A percentile compares a stretch with the other conserved stretches of the same genome.
Evolutionary conservation across 2,329 filamentous ascomycete species (phyloP).

Genomic region (Nemania bipapillata): DNA sequence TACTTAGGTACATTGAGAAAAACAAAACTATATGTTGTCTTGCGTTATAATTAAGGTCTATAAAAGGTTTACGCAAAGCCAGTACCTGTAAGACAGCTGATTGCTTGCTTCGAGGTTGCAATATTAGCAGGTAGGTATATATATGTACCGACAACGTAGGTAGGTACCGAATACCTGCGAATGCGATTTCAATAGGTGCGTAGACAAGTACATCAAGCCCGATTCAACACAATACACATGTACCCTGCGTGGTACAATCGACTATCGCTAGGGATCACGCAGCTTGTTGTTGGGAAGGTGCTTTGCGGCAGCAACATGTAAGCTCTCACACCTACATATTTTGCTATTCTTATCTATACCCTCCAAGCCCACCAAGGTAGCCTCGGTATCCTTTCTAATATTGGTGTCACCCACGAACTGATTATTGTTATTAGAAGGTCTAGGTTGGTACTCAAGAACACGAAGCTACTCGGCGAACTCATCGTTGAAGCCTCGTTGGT

Average conservation of each 20-base stretch:
- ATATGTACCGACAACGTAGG: no score
- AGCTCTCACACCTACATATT: constrained; percentile 58
- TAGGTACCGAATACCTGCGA: no score
- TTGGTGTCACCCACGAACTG: constrained; percentile 61
- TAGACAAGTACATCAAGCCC: not conserved
- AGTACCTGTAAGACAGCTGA: no score
- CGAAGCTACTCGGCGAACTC: constrained; percentile 18
- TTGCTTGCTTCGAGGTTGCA: no score
- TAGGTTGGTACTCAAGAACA: constrained; percentile 14
- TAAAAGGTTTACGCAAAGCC: no score
- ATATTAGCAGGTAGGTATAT: no score
- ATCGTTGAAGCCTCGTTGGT: constrained; percentile 9
- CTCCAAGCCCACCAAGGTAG: constrained; percentile 59
- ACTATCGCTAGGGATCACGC: constrained; percentile 63
- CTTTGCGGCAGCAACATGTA: constrained; percentile 63
- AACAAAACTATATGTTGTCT: no score
- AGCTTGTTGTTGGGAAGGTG: constrained; percentile 62
- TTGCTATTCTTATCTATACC: constrained; percentile 57
- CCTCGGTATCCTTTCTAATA: constrained; percentile 56
- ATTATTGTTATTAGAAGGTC: constrained; percentile 43
- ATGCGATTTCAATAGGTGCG: no score
- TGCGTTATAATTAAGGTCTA: no score
- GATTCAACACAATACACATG: not conserved
- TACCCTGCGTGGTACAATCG: constrained; percentile 50
- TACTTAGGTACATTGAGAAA: no score